Conservation (phyloP, 2,329 filamentous ascomycete genomes). For the Pestalotiopsis sp. region DNA sequence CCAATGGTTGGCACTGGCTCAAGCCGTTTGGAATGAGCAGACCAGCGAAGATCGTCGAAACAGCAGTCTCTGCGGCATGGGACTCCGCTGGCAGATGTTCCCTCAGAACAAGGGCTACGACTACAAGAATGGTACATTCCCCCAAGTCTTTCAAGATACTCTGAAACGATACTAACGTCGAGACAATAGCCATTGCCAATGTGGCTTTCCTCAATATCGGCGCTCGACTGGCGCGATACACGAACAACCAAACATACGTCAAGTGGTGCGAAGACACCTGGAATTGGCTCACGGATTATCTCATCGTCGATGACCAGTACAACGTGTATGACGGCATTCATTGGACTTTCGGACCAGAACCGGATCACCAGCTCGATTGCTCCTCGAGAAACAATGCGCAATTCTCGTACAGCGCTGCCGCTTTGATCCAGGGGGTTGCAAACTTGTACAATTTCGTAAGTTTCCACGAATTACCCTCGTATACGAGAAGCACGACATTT, state of each 20-base stretch:
- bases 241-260: slow-evolving; percentile 62
- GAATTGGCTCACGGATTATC: slow-evolving; percentile 19
- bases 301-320: slow-evolving; percentile 56
- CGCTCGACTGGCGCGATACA: slow-evolving; percentile 63
- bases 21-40: slow-evolving; percentile 65
- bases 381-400: slow-evolving; percentile 45
- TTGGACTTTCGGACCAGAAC: neutral
- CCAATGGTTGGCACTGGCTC: slow-evolving; percentile 62
- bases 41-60: slow-evolving; percentile 42
- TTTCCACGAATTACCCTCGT: neutral
- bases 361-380: neutral
- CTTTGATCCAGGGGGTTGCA: slow-evolving; percentile 56
- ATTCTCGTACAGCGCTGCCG: slow-evolving; percentile 58
- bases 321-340: slow-evolving; percentile 60
- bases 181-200: slow-evolving; percentile 38
- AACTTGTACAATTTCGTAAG: slow-evolving; percentile 58
- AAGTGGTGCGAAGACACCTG: slow-evolving; percentile 27
- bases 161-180: neutral
- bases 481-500: neutral
- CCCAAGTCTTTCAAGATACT: neutral
- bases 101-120: slow-evolving; percentile 54
- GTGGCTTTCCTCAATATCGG: slow-evolving; percentile 47
- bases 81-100: slow-evolving; percentile 68
- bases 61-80: slow-evolving; percentile 54
- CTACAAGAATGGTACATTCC: slow-evolving; percentile 39